Conservation (phyloP, 192 early-diverging fungal genomes). For the Mortierella claussenii region DNA sequence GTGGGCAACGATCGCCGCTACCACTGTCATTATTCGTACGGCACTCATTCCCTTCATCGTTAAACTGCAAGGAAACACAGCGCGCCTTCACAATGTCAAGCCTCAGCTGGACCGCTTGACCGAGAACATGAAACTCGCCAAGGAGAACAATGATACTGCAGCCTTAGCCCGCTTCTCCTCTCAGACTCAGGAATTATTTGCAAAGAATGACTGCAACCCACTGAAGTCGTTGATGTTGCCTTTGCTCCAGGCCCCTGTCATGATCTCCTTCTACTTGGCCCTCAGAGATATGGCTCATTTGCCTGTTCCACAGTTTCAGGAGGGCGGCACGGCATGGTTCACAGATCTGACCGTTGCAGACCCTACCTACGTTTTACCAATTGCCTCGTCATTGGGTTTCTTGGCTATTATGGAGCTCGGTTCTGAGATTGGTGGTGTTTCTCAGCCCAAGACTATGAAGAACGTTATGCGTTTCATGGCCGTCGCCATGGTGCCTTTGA, state of each 20-base stretch:
- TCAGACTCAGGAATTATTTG: conserved; percentile 72
- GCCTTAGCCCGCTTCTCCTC: conserved; percentile 54
- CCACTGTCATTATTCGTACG: conserved; percentile 75
- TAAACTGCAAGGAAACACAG: conserved; percentile 76
- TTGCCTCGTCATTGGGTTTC: conserved; percentile 74
- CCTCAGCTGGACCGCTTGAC: conserved; percentile 75
- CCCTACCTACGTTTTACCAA: conserved; percentile 85
- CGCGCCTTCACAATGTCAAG: conserved; percentile 75
- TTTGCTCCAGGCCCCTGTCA: conserved; percentile 80
- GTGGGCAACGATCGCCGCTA: conserved; percentile 88
- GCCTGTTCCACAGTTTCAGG: conserved; percentile 83
- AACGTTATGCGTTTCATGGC: conserved; percentile 56
- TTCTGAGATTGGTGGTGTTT: conserved; percentile 43
- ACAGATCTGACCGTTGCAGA: conserved; percentile 84
- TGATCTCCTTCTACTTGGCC: conserved; percentile 88
- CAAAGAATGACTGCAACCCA: conserved; percentile 71
- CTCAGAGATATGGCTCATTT: conserved; percentile 82
- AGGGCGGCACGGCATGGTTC: conserved; percentile 87
- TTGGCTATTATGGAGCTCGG: conserved; percentile 77
- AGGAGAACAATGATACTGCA: conserved; percentile 64
- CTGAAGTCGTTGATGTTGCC: conserved; percentile 69
- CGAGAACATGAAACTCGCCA: conserved; percentile 71
- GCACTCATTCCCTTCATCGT: conserved; percentile 78
- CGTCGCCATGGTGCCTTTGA: conserved; percentile 50
- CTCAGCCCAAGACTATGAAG: conserved; percentile 42